A percentile compares a stretch with the other conserved stretches of the same genome.
Evolutionary conservation across 1,284 basidiomycete species (phyloP).

Genomic region (Tilletia horrida): DNA sequence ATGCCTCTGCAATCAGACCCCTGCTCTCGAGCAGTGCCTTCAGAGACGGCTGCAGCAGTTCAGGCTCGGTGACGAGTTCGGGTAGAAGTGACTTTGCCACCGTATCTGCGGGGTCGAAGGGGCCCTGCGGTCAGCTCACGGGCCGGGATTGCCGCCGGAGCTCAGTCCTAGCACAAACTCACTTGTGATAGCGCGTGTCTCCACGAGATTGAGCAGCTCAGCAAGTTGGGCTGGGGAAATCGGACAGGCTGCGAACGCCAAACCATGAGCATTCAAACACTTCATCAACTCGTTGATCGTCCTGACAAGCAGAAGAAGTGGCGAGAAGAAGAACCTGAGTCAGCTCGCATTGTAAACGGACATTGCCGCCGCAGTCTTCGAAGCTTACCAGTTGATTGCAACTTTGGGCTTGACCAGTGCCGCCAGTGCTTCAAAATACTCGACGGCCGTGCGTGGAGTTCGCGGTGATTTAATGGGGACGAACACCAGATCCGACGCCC

Average conservation of each 20-base stretch:
- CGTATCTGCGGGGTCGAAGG: constrained; percentile 24
- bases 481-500: constrained; percentile 36
- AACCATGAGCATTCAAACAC: constrained; percentile 32
- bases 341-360: no score
- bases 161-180: neutral
- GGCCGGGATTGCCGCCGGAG: no score
- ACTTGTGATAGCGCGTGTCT: constrained; percentile 64
- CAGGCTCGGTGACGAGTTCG: constrained; percentile 30
- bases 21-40: constrained; percentile 25
- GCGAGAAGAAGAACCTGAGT: no score
- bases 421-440: constrained; percentile 72
- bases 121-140: neutral
- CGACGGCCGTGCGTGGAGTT: constrained; percentile 58
- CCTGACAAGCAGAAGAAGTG: constrained; percentile 7
- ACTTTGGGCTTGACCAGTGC: constrained; percentile 47
- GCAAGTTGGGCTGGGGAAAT: constrained; percentile 64
- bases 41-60: neutral
- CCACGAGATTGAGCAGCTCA: constrained; percentile 73
- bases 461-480: constrained; percentile 61
- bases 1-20: constrained; percentile 24
- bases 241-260: constrained; percentile 34
- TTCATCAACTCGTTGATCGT: constrained; percentile 48
- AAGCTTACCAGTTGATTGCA: constrained; percentile 76
- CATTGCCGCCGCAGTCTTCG: no score
- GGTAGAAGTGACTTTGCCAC: constrained; percentile 51